These are phyloP conservation scores for Fusarium pseudograminearum DNA, from an alignment of 2,329 filamentous ascomycete species.

Conservation along the genomic window DNA sequence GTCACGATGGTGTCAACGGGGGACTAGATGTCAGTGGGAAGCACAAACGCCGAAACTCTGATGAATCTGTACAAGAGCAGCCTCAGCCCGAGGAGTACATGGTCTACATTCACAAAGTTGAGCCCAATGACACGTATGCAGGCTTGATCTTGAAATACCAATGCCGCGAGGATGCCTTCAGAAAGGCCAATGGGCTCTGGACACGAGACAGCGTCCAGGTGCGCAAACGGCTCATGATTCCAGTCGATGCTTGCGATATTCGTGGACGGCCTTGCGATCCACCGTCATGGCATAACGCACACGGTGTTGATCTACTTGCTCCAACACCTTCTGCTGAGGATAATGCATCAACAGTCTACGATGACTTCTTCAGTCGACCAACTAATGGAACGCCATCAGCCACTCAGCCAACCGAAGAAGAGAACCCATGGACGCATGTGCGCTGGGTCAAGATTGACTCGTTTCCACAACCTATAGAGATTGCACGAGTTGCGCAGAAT, in stretches of 20 bases:
- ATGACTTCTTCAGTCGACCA: constrained; percentile 58
- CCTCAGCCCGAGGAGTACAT: constrained; percentile 79
- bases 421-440: constrained; percentile 84
- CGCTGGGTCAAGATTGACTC: constrained; percentile 88
- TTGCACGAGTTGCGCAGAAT: constrained; percentile 83
- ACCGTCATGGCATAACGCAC: constrained; percentile 57
- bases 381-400: constrained; percentile 51
- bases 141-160: constrained; percentile 92
- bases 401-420: constrained; percentile 57
- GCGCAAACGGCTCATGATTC: constrained; percentile 82
- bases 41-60: constrained; percentile 76
- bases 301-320: constrained; percentile 64
- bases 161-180: constrained; percentile 84
- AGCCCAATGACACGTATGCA: constrained; percentile 86
- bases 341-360: constrained; percentile 47
- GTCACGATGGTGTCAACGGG: constrained; percentile 70
- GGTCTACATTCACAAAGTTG: constrained; percentile 90
- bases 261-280: constrained; percentile 78
- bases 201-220: constrained; percentile 90
- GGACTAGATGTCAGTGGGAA: constrained; percentile 66
- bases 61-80: constrained; percentile 66
- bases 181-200: constrained; percentile 94
- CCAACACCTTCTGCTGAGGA: constrained; percentile 57
- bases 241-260: constrained; percentile 88
- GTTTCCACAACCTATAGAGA: constrained; percentile 77